Base-by-base conservation (phyloP, 2,329 filamentous ascomycete genomes). In the Knoxdaviesia capensis region DNA sequence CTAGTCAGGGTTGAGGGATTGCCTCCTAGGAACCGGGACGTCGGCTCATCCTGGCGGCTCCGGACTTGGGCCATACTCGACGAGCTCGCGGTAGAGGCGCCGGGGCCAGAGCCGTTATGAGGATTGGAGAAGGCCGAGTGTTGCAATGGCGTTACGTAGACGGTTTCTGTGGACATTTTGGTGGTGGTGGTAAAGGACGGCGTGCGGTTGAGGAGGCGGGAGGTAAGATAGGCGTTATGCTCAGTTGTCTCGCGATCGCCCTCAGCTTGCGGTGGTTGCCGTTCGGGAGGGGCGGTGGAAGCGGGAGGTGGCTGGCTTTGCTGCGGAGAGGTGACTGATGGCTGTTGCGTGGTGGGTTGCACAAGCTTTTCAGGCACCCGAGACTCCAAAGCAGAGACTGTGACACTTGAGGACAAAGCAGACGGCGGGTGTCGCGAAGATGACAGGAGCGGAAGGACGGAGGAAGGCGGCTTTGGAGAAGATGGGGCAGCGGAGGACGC, bases 191-290 rank as follows among this genome's bases (percentile, higher is more conserved):
- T 66, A 46, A 74, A 65, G 6, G 74, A 75, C 1, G 74, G 68
- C 7, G 66, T 73, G 48, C 78, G 69, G 52, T 79, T 71, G 2
- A 85, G 64, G 34, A 83, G 58, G 45, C 76, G 68, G 31, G 77
- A 76, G 6, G 78, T 82, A 41, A 82, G 68, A 46, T 77, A 72
- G 50, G 76, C 71, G 46, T 74, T 77, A 51, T 77, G 75, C 34
- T 65, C 62, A 9, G 57, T 52, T 31, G 59, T 62, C 44, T 64
- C 57, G 44, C 59, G 61, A 35, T 63, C 58, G 29, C 20, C 20
- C 20, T 20, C 20, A 20, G 20, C 20, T 20, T 20, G 20, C 20
- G 20, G 20, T 20, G 20, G 20, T 20, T 20, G 20, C 20, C 20
- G 20, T 59, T 56, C 20, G 20, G 51, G 56, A 41, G 49, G 51